Base-by-base conservation (phyloP, 2,329 filamentous ascomycete species). In the Beauveria sp. region DNA sequence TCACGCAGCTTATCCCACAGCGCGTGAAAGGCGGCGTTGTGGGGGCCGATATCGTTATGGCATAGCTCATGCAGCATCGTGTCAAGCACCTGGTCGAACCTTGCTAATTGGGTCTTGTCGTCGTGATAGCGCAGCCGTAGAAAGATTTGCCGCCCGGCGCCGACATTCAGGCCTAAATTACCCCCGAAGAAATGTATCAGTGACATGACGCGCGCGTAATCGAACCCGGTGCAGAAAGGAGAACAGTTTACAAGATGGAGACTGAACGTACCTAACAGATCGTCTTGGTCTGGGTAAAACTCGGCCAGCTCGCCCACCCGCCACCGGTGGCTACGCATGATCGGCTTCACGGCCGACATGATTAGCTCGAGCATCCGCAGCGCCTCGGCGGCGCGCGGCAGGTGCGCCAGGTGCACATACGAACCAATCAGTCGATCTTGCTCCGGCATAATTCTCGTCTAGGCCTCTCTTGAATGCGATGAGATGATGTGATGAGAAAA, bases 61-160 rank as follows among this genome's bases (percentile, higher is more conserved):
- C 86, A 87, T 3, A 98, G 83, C 78, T 98, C 93, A 71, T 98
- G 93, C 22, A 98, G 84, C 86, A 98, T 89, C 0, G 93, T 98
- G 73, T 97, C 92, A 49, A 91, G 81, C 8, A 96, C 82, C 65
- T 89, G 79, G 70, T 97, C 91, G 62, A 93, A 76, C 1, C 89
- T 87, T 22, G 96, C 74, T 69, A 98, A 98, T 67, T 91, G 86
- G 45, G 79, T 85, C 10, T 83, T 81, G 71, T 96, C 90, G 67
- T 83, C 80, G 6, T 89, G 79, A 73, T 95, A 88, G 61, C 93
- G 87, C 62, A 98, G 78, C 49, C 93, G 86, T 24, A 98, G 79
- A 65, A 90, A 89, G 66, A 98, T 96, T 70, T 87, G 88, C 69
- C 87, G 81, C 5, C 91, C 92, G 20, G 75, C 75, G 69, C 93